Evolutionary conservation across 495 filamentous ascomycete species (phyloP), one percentile per base, ranked within the genome.

Genomic region (Penicillium argentinense): DNA sequence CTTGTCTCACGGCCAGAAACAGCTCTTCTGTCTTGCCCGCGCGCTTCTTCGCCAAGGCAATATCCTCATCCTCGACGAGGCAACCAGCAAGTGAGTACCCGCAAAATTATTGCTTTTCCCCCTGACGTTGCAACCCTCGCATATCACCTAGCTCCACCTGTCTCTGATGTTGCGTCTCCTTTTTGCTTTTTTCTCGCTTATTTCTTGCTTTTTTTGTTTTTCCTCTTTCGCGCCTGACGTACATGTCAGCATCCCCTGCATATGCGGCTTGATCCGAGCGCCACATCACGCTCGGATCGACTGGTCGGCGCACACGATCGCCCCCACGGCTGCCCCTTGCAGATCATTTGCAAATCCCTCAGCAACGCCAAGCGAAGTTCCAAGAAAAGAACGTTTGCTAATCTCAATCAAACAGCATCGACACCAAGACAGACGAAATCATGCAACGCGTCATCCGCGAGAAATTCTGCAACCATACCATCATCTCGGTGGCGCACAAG

Each of bases 21-120:
- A 87, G 63, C 74, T 88, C 4, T 76, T 87, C 52, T 78, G 76
- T 49, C 69, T 88, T n/a, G 81, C 77, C 3, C 71, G 83, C 2
- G 83, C 79, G 0, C 62, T 88, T 7, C 63, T 88, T 23, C 62
- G 75, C 19, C 56, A 47, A 13, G 66, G 71, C 12, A 70, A 66
- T 29, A 69, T 79, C 39, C 59, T 79, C 13, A 63, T 78, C 11
- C 63, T 79, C n/a, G 76, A 79, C 30, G 75, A 79, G 53, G 68
- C 69, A 6, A 77, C 72, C 14, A 76, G 75, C 71, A 75, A 57
- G 76, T 79, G 59, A 54, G 68, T 59, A 21, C 39, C 3, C 30
- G n/a, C 14, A 44, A 18, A 17, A 42, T 43, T 47, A 42, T 45
- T 43, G 34, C 28, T 53, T 39, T 39, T 29, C n/a, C 53, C 53